Base-by-base conservation (phyloP, 2,329 filamentous ascomycete species). In the Graphilbum sp. region DNA sequence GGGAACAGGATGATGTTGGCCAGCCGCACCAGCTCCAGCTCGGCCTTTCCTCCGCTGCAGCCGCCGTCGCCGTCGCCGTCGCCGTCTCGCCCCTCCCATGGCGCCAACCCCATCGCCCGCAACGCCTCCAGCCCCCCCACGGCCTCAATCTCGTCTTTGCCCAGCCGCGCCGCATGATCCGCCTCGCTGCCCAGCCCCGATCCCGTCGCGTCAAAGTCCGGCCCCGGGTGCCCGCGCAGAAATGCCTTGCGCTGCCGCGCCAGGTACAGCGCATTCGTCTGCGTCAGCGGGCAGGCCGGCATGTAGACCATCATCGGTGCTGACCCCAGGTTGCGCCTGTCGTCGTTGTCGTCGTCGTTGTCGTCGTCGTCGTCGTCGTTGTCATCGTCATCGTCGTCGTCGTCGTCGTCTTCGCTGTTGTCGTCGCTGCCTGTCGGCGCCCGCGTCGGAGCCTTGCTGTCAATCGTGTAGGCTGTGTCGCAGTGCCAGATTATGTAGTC, bases 401-500 rank as follows among this genome's bases (percentile, higher is more conserved):
- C 5, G 15, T 17, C 15, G 30, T 7, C 10, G 27, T 30, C 10
- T 30, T 13, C 10, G 7, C 27, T 12, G 7, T 25, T 12, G 23
- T 25, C 23, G 7, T 25, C 23, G 7, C 23, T 25, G 23, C 23
- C 23, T 25, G 7, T 25, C 12, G n/a, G n/a, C n/a, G n/a, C n/a
- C n/a, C n/a, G n/a, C n/a, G n/a, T n/a, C n/a, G n/a, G n/a, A n/a
- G n/a, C n/a, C n/a, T n/a, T n/a, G n/a, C n/a, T n/a, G n/a, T 65
- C 45, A 49, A 72, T 67, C 46, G 68, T 66, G 51, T 72, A 72
- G 8, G 67, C 63, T 43, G 70, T 60, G 45, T 72, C 68, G 18
- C 67, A 67, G 47, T 72, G 68, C 68, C 68, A 72, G 46, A 72
- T 54, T 43, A 72, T 67, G 49, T 72, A 72, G 56, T 72, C 68